These are phyloP conservation scores for Umbelopsis isabellina DNA, from an alignment of 192 early-diverging fungal genomes.

Conservation along the genomic window DNA sequence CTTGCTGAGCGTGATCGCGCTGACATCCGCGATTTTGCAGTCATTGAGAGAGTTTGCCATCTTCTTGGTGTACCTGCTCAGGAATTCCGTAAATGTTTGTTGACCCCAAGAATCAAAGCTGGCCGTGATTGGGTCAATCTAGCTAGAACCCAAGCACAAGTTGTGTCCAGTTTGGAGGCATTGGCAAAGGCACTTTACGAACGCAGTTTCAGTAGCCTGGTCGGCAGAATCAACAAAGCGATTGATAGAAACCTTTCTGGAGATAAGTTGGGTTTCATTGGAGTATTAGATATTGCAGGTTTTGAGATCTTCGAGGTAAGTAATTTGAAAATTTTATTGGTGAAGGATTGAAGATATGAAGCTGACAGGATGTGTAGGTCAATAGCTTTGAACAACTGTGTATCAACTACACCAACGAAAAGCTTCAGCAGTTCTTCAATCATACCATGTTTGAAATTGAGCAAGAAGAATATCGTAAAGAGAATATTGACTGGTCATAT, in stretches of 20 bases:
- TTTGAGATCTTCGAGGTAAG: conserved; percentile 97
- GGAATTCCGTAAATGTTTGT: conserved; percentile 84
- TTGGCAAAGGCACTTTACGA: conserved; percentile 92
- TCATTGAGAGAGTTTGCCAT: conserved; percentile 90
- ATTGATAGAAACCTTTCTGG: conserved; percentile 61
- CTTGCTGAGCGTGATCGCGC: conserved; percentile 86
- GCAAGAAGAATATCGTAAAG: conserved; percentile 96
- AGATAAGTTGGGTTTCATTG: conserved; percentile 87
- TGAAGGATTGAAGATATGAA: not conserved
- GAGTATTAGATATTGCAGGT: conserved; percentile 98
- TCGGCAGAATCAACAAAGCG: conserved; percentile 86
- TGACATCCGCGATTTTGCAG: conserved; percentile 72
- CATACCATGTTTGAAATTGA: conserved; percentile 99
- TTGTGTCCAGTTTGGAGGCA: conserved; percentile 87
- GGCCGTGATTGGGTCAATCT: conserved; percentile 96
- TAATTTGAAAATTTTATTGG: not conserved
- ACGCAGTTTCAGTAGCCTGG: conserved; percentile 91
- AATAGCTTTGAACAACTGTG: conserved; percentile 99
- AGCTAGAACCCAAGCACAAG: conserved; percentile 84
- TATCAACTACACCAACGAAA: conserved; percentile 99
- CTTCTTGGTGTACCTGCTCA: conserved; percentile 87
- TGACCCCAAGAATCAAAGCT: conserved; percentile 92
- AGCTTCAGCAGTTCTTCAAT: conserved; percentile 99
- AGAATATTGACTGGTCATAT: conserved; percentile 98
- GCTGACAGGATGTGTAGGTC: conserved; percentile 48